Evolutionary conservation across 306 rosid species (phyloP), one percentile per base, ranked within the genome.

Genomic region (Parietaria judaica): DNA sequence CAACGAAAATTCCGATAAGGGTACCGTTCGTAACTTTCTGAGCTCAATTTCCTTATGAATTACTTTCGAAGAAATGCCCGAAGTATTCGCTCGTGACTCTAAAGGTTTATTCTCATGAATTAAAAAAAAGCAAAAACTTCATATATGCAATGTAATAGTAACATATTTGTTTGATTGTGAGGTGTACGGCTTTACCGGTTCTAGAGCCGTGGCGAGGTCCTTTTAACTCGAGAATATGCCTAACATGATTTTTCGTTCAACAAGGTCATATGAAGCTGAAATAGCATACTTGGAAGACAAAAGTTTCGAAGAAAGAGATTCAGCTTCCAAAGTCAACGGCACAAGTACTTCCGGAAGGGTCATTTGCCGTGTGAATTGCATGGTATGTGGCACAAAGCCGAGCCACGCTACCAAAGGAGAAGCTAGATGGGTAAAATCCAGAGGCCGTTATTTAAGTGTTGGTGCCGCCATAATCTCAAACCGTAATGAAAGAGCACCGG

Each of bases 261-360:
- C n/a, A 80, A 90, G 95, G 78, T 79, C 98, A 66, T 91, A 91
- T 69, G 86, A 88, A 74, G 96, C 95, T 52, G 96, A 91, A 83
- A 36, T 91, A 73, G 70, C 90, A 57, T 91, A 81, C 65, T 67
- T 91, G 39, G 92, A 91, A 67, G 84, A 65, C 67, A 84, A 84
- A 80, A 67, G 86, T 56, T 0, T 2, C 31, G 84, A 78, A 72
- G 83, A 80, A 78, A 69, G 58, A 54, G 77, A 72, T 66, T 56
- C 56, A 15, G 69, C 52, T 72, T 51, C 71, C 54, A 85, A 81
- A 64, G 70, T 65, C 57, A 74, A 61, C 59, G 54, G 69, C 68
- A 63, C 85, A 34, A 66, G 59, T 51, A 60, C 31, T 37, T 71
- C 87, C 53, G 86, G 76, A 76, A 75, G 74, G 79, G 70, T 38